Evolutionary conservation across 2,329 filamentous ascomycete species (phyloP).

Genomic region (Aspergillus ustus): DNA sequence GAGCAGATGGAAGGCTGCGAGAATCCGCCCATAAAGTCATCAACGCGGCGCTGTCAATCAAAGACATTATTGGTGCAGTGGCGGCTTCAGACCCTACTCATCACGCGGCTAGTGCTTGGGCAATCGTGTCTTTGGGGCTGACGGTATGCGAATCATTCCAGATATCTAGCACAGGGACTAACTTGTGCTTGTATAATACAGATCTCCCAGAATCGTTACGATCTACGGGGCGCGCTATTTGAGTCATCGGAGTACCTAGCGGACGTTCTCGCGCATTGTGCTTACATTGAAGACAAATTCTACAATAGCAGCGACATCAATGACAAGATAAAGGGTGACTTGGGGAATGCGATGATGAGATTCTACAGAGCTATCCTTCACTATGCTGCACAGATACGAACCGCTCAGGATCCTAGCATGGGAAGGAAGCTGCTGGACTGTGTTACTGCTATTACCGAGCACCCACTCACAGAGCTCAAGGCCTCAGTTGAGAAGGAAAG

Average conservation of each 20-base stretch:
- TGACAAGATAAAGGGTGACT: constrained; percentile 1
- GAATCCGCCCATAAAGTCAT: constrained; percentile 12
- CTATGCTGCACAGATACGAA: constrained; percentile 16
- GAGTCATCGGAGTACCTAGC: constrained; percentile 4
- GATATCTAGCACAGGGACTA: no score
- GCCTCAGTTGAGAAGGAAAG: constrained; percentile 19
- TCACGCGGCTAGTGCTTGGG: constrained; percentile 13
- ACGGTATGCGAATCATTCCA: constrained; percentile 8
- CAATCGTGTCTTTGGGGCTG: constrained; percentile 14
- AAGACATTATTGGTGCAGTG: constrained; percentile 4
- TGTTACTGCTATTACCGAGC: constrained; percentile 17
- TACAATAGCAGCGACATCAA: neutral
- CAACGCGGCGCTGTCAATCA: constrained; percentile 7
- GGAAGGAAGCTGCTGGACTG: constrained; percentile 16
- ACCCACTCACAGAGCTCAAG: constrained; percentile 19
- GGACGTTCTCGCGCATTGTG: constrained; percentile 8
- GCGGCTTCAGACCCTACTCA: constrained; percentile 9
- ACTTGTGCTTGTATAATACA: no score
- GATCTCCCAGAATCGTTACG: constrained; percentile 12
- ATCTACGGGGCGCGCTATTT: neutral
- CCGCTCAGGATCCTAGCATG: neutral
- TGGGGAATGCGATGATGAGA: constrained; percentile 6
- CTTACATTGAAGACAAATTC: constrained; percentile 12
- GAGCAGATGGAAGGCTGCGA: no score
- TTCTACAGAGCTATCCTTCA: constrained; percentile 21